These are phyloP conservation scores for Cyberlindnera americana DNA, from an alignment of 805 yeast species.

Conservation along the genomic window DNA sequence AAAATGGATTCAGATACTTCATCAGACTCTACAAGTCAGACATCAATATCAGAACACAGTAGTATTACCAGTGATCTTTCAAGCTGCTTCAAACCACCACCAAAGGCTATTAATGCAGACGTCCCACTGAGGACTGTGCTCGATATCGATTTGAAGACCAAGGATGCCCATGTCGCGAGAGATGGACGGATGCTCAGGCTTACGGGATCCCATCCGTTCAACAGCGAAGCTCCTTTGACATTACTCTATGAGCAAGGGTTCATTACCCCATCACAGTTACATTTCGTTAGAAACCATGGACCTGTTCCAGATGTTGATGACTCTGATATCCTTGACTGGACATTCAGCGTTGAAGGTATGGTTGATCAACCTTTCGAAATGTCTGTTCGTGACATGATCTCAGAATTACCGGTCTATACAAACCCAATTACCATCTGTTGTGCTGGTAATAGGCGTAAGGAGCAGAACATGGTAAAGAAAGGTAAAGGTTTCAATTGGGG, in stretches of 20 bases:
- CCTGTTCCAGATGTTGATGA: constrained; percentile 28
- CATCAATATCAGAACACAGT: background rate
- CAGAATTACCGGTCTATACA: constrained; percentile 28
- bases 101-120: background rate
- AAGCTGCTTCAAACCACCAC: background rate
- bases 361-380: constrained; percentile 30
- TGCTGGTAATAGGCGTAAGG: constrained; percentile 36
- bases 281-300: constrained; percentile 36
- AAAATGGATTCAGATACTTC: background rate
- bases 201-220: constrained; percentile 35
- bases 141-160: constrained; percentile 28
- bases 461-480: constrained; percentile 33
- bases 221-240: constrained; percentile 31
- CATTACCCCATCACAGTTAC: constrained; percentile 31
- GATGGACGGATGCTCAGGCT: constrained; percentile 30
- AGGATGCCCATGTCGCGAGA: constrained; percentile 31
- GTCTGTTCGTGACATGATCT: constrained; percentile 25
- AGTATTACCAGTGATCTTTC: background rate
- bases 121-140: constrained; percentile 17
- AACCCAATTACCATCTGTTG: constrained; percentile 34
- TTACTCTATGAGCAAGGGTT: constrained; percentile 30
- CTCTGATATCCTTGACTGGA: constrained; percentile 29
- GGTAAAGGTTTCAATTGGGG: constrained; percentile 37
- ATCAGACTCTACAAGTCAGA: background rate
- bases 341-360: constrained; percentile 28